These are phyloP conservation scores for Paramecium bursaria DNA, from an alignment of 73 alveolate genomes.

Conservation along the genomic window DNA sequence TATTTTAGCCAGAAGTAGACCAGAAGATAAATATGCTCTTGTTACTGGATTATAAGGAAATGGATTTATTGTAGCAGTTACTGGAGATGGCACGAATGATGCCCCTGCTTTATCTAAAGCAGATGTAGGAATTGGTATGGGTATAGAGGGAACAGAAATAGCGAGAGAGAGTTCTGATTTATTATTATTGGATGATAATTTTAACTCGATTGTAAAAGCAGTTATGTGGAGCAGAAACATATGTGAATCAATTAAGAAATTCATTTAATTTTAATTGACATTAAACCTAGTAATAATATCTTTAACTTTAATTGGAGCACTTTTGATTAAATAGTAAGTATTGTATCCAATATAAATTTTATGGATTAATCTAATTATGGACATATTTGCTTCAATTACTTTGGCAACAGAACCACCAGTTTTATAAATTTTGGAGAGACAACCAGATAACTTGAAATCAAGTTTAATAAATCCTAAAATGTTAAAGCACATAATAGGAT, in stretches of 20 bases:
- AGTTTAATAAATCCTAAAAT: constrained; percentile 85
- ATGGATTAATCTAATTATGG: constrained; percentile 93
- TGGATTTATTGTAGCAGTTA: constrained; percentile 93
- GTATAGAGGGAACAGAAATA: constrained; percentile 94
- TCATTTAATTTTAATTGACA: constrained; percentile 88
- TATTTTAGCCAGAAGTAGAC: constrained; percentile 94
- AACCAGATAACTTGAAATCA: constrained; percentile 84
- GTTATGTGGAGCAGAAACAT: constrained; percentile 95
- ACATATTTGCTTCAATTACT: constrained; percentile 89
- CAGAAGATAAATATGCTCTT: constrained; percentile 91
- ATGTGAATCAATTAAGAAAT: constrained; percentile 89
- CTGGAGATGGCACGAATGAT: constrained; percentile 90
- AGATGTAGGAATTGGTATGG: constrained; percentile 95
- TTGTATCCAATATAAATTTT: constrained; percentile 89
- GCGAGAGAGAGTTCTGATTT: constrained; percentile 94
- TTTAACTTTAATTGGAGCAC: constrained; percentile 83
- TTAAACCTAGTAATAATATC: constrained; percentile 88
- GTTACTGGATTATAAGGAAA: constrained; percentile 88
- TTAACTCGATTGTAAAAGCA: constrained; percentile 91
- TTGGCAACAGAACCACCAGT: constrained; percentile 97
- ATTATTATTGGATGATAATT: constrained; percentile 90
- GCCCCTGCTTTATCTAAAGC: constrained; percentile 74
- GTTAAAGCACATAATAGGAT: constrained; percentile 88
- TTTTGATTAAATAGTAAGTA: constrained; percentile 85
- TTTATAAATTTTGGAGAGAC: constrained; percentile 79